A percentile compares a stretch with the other conserved stretches of the same genome.
phyloP scores from a whole-genome alignment of 768 basidiomycete species.

The Xanthoconium purpureum region DNA sequence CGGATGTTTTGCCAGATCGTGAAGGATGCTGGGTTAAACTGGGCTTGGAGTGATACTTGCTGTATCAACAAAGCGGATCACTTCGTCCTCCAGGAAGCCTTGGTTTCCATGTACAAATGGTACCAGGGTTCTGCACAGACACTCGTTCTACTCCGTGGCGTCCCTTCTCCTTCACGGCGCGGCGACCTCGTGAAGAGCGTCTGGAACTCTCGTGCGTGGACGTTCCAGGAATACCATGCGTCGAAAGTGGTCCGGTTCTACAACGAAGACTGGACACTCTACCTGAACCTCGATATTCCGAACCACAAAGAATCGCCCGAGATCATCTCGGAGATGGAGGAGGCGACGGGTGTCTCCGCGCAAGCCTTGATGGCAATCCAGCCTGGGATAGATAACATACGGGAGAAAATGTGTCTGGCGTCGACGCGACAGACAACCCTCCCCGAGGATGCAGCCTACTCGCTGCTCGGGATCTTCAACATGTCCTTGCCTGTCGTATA shows the following conservation, averaged over 20 bases:
- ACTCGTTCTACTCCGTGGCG: background rate
- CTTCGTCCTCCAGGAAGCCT: background rate
- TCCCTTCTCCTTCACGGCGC: background rate
- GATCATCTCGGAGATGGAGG: slow-evolving; percentile 1
- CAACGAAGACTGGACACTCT: background rate
- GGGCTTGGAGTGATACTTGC: background rate
- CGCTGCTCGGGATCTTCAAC: background rate
- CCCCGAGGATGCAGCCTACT: background rate
- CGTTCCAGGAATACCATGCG: background rate
- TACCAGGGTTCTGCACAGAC: background rate
- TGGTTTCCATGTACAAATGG: background rate
- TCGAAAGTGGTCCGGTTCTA: slow-evolving; percentile 1
- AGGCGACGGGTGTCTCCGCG: background rate
- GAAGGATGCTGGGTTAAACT: background rate
- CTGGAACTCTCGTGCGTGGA: background rate
- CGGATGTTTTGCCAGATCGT: background rate
- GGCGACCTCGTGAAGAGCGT: background rate
- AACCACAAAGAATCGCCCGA: slow-evolving; percentile 2
- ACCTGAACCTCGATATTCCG: background rate
- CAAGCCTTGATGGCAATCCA: background rate
- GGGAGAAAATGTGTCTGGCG: background rate
- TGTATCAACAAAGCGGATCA: background rate
- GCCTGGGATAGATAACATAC: background rate
- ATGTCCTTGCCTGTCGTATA: background rate
- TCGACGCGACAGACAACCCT: background rate